Evolutionary conservation across 2,329 filamentous ascomycete genomes (phyloP).

Genomic region (Acephala macrosclerotiorum): DNA sequence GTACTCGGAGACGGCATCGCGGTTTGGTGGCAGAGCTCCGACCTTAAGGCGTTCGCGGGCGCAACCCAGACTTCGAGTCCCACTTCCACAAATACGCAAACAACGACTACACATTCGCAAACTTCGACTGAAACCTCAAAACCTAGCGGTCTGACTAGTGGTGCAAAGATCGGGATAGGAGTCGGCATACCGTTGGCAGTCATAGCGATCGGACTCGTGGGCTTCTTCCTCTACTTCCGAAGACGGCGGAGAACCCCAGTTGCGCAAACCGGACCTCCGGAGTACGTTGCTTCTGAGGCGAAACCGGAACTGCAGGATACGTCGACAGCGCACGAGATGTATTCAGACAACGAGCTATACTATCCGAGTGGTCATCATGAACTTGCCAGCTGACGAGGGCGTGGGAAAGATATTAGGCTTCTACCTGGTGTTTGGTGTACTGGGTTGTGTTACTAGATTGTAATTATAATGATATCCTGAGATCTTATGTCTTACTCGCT

Average conservation of each 20-base stretch:
- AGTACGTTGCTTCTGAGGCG: not conserved
- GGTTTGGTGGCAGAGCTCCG: conserved; percentile 15
- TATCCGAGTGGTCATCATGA: not conserved
- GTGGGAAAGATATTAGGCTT: too few species aligned
- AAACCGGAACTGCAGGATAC: not conserved
- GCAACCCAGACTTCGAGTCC: not conserved
- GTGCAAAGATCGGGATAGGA: conserved; percentile 20
- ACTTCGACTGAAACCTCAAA: not conserved
- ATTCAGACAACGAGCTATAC: not conserved
- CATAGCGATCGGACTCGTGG: conserved; percentile 13
- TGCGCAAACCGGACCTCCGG: not conserved
- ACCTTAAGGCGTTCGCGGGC: conserved; percentile 10
- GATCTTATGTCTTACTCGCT: too few species aligned
- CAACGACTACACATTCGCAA: not conserved
- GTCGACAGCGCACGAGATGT: not conserved
- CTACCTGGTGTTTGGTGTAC: too few species aligned
- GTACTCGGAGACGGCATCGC: conserved; percentile 18
- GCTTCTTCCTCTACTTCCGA: conserved; percentile 17
- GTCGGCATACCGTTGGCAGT: conserved; percentile 20
- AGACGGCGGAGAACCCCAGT: conserved; percentile 1
- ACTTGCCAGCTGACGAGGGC: not conserved
- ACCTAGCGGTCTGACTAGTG: not conserved
- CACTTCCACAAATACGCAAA: not conserved
- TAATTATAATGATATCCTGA: too few species aligned
- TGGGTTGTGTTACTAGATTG: too few species aligned